Evolutionary conservation across 352 stramenopile species (phyloP), one percentile per base, ranked within the genome.

Genomic region (Phytophthora cactorum): DNA sequence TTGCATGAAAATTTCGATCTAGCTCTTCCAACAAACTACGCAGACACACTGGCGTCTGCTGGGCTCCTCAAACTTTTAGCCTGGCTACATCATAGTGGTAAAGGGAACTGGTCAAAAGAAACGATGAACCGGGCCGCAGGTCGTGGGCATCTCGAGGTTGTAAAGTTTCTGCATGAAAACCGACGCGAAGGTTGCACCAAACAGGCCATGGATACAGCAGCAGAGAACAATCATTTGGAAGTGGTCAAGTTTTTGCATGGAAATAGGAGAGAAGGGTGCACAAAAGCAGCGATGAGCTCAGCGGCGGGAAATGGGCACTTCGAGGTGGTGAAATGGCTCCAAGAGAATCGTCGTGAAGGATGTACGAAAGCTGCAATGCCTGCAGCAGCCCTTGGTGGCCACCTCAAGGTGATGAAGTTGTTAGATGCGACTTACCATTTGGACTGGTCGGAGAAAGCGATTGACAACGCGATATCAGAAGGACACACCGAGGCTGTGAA

Each of bases 401-500:
- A 69, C 14, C 12, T 69, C 10, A 50, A 53, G 9, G 46, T 75
- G 36, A 62, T 78, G 44, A 47, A 41, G n/a, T 70, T 69, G 5
- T 39, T 79, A 15, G 53, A 64, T 14, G 54, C 51, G 0, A 65
- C 58, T 15, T 69, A 63, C 12, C 53, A 46, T 8, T 43, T 75
- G 29, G 28, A 59, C 9, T 78, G 70, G 47, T 52, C 55, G 25
- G 38, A 63, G 17, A 28, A 12, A 1, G 56, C 66, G 15, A 69
- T 78, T 25, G 34, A 70, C 2, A 43, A 41, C 7, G 66, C 66
- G 2, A 25, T 54, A 28, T 31, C 32, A n/a, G 25, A 66, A 17
- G 66, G 58, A 0, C 61, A 64, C 4, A 34, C 72, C 1, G 44
- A 72, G 34, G 17, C 58, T 5, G 55, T 75, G 38, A 64, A 68